phyloP scores from a whole-genome alignment of 176 grass and related monocot genomes.

The Rhynchospora breviuscula region DNA sequence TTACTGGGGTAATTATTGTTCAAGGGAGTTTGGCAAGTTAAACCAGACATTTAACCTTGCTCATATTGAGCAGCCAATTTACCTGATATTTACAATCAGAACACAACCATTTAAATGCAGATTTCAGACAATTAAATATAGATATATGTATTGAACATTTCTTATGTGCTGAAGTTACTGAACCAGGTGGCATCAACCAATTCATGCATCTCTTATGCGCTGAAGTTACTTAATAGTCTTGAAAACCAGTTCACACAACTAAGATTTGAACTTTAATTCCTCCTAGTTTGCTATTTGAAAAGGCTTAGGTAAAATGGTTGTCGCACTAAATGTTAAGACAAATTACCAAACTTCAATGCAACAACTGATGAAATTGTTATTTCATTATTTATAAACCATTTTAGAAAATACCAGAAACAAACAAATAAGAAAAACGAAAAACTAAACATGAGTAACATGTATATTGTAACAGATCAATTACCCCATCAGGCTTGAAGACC shows the following conservation, averaged over 20 bases:
- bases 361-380: not conserved
- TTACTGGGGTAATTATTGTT: not conserved
- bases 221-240: not conserved
- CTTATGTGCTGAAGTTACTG: not conserved
- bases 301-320: not conserved
- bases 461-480: constrained; percentile 26
- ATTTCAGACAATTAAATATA: not conserved
- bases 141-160: not conserved
- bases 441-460: not conserved
- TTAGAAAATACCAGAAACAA: too few species aligned
- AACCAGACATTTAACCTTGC: not conserved
- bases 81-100: not conserved
- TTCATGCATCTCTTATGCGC: not conserved
- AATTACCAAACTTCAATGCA: not conserved
- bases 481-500: constrained; percentile 94
- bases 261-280: not conserved
- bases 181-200: not conserved
- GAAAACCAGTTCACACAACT: too few species aligned
- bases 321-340: not conserved
- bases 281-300: not conserved
- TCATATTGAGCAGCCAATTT: not conserved
- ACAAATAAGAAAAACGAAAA: not conserved
- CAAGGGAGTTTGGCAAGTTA: not conserved
- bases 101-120: not conserved
- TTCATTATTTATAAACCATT: too few species aligned